Evolutionary conservation across 768 basidiomycete species (phyloP).

Genomic region (Tricholoma sp.): DNA sequence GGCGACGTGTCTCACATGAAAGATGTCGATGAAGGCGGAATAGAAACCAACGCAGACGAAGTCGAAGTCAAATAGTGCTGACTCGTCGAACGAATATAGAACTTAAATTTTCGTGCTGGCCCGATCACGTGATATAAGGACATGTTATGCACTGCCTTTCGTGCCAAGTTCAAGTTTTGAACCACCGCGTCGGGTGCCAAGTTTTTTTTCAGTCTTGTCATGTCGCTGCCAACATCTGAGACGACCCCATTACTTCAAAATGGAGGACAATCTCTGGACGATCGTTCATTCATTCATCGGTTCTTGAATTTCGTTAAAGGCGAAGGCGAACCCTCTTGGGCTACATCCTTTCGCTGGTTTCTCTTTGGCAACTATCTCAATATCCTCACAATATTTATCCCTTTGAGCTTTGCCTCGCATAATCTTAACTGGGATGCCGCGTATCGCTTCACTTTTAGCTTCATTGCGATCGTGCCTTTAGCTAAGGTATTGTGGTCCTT

Average conservation of each 20-base stretch:
- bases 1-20: constrained; percentile 53
- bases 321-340: constrained; percentile 63
- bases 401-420: constrained; percentile 63
- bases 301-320: constrained; percentile 40
- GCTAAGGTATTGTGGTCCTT: constrained; percentile 53
- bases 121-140: background rate
- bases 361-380: constrained; percentile 68
- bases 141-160: background rate
- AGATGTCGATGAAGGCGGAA: constrained; percentile 21
- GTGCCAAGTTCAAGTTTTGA: background rate
- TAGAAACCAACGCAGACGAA: constrained; percentile 52
- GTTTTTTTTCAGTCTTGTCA: constrained; percentile 7
- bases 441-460: constrained; percentile 68
- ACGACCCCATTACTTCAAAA: constrained; percentile 44
- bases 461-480: constrained; percentile 81
- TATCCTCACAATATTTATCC: constrained; percentile 73
- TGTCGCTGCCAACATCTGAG: constrained; percentile 36
- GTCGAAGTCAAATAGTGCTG: constrained; percentile 7
- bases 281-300: constrained; percentile 27
- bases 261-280: constrained; percentile 23
- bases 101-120: too few species aligned
- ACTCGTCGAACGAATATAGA: too few species aligned
- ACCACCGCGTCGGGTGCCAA: background rate
- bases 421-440: constrained; percentile 70
- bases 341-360: constrained; percentile 52